phyloP scores from a whole-genome alignment of 305 asterid species.

The Fraxinus dipetala region DNA sequence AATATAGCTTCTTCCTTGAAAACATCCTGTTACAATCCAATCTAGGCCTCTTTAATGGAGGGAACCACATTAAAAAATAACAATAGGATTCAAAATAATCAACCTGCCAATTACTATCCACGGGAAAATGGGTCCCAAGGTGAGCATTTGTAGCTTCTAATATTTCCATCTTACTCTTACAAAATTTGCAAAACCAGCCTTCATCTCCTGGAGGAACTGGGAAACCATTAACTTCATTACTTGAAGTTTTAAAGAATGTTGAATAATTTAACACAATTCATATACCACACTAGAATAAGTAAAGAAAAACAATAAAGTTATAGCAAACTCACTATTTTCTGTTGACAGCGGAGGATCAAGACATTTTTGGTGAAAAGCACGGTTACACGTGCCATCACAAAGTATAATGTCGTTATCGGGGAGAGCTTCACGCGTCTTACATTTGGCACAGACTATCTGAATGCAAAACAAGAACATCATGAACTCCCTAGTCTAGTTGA shows the following conservation, averaged over 20 bases:
- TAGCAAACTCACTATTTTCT: conserved; percentile 65
- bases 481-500: conserved; percentile 5
- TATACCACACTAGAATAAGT: conserved; percentile 5
- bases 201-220: conserved; percentile 93
- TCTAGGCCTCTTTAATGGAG: conserved; percentile 18
- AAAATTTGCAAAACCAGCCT: conserved; percentile 96
- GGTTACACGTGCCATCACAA: conserved; percentile 90
- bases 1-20: conserved; percentile 77
- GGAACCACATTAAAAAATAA: conserved; percentile 7
- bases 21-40: conserved; percentile 55
- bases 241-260: conserved; percentile 21
- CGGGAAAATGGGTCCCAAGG: conserved; percentile 78
- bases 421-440: conserved; percentile 69
- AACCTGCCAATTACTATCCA: conserved; percentile 86
- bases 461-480: conserved; percentile 26
- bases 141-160: conserved; percentile 92
- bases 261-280: conserved; percentile 10
- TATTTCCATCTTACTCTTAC: conserved; percentile 83
- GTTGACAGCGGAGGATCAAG: conserved; percentile 84
- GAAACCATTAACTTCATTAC: conserved; percentile 29
- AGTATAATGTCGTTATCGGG: conserved; percentile 89
- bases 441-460: conserved; percentile 89
- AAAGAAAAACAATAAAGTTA: conserved; percentile 16
- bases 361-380: conserved; percentile 90
- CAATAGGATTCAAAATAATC: conserved; percentile 16